These are phyloP conservation scores for Metschnikowia colocasiae DNA, from an alignment of 805 yeast species.

Conservation along the genomic window DNA sequence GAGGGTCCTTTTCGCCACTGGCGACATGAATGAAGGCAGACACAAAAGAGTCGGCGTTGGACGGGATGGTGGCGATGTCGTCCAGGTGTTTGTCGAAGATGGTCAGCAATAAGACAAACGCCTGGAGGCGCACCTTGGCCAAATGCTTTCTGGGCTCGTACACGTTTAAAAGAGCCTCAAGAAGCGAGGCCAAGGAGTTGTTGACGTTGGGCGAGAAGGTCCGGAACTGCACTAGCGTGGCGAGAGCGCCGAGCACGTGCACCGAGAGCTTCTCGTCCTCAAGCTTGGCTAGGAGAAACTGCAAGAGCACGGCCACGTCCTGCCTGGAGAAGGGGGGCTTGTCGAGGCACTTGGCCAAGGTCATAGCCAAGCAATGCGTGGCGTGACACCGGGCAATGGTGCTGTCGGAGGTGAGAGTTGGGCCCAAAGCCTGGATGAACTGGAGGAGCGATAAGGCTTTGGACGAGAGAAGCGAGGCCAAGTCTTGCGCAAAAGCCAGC, in stretches of 20 bases:
- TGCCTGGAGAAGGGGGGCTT: constrained; percentile 32
- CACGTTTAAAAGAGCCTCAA: constrained; percentile 22
- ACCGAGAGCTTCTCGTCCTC: constrained; percentile 57
- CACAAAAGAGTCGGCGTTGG: constrained; percentile 42
- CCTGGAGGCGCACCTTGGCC: constrained; percentile 58
- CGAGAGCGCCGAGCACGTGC: constrained; percentile 53
- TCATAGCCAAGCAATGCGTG: constrained; percentile 38
- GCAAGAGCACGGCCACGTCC: constrained; percentile 48
- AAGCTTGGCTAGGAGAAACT: constrained; percentile 62
- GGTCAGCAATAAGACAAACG: constrained; percentile 48
- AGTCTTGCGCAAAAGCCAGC: constrained; percentile 19
- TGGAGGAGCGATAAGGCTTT: constrained; percentile 41
- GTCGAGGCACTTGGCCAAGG: constrained; percentile 27
- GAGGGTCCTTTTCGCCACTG: constrained; percentile 91
- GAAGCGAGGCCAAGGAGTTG: constrained; percentile 33
- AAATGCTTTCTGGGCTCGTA: constrained; percentile 57
- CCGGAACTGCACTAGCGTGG: constrained; percentile 49
- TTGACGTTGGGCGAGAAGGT: constrained; percentile 35
- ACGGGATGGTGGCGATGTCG: constrained; percentile 16
- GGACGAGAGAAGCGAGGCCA: constrained; percentile 23
- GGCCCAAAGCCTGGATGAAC: constrained; percentile 58
- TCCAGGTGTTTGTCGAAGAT: constrained; percentile 29
- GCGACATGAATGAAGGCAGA: constrained; percentile 64
- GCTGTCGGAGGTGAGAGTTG: constrained; percentile 57
- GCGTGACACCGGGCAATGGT: constrained; percentile 47